Conservation (phyloP, 768 basidiomycete species). For the Pulveroboletus sp. region DNA sequence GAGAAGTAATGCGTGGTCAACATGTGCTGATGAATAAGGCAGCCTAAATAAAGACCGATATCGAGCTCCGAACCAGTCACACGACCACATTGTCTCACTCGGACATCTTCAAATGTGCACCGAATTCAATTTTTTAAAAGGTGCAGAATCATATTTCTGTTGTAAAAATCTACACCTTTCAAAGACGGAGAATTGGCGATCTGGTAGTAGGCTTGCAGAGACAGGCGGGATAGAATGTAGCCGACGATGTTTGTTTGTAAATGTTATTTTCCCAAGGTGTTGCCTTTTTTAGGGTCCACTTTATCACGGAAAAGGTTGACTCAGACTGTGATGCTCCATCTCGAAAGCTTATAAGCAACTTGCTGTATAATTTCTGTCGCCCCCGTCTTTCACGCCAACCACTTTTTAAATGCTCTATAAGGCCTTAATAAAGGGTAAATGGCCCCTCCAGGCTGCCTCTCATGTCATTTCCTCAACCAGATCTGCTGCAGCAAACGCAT, state of each 20-base stretch:
- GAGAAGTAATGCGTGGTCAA: background rate
- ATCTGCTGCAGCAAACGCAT: conserved; percentile 28
- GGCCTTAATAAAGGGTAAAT: conserved; percentile 41
- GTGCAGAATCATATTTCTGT: no score
- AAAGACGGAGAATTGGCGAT: no score
- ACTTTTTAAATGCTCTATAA: conserved; percentile 30
- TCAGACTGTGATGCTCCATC: conserved; percentile 3
- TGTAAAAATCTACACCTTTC: no score
- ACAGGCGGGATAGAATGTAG: no score
- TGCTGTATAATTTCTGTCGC: conserved; percentile 5
- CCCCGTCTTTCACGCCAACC: conserved; percentile 15
- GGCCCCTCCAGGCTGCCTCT: conserved; percentile 57
- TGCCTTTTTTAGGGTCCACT: conserved; percentile 10
- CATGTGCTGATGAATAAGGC: conserved; percentile 5
- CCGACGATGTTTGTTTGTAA: conserved; percentile 20
- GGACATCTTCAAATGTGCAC: background rate
- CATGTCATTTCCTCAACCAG: conserved; percentile 29
- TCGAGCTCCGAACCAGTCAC: conserved; percentile 7
- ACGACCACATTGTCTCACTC: background rate
- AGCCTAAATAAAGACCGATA: background rate
- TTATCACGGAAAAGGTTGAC: conserved; percentile 5
- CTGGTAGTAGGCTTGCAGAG: background rate
- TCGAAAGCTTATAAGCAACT: conserved; percentile 3
- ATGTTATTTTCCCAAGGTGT: conserved; percentile 24
- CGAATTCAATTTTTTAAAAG: background rate